A percentile compares a stretch with the other conserved stretches of the same genome.
These are phyloP conservation scores for Cryphonectria naterciae DNA, from an alignment of 2,329 filamentous ascomycete genomes.

Conservation along the genomic window DNA sequence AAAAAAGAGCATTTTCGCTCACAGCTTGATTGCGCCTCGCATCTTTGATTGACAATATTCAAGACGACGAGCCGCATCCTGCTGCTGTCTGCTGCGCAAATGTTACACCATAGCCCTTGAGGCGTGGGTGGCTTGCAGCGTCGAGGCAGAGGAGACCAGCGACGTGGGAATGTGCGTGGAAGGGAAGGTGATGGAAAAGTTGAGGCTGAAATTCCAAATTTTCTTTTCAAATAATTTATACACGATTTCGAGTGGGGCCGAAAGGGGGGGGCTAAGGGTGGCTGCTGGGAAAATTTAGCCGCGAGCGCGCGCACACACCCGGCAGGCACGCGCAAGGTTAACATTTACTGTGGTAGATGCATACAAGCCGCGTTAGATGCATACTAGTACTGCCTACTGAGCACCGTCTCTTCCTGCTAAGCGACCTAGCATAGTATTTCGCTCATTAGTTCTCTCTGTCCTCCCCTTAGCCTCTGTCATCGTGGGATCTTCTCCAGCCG, in stretches of 20 bases:
- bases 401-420: not conserved
- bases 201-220: slow-evolving; percentile 9
- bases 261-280: too few species aligned
- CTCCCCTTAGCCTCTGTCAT: not conserved
- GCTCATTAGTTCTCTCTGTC: not conserved
- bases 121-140: not conserved
- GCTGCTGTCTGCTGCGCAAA: not conserved
- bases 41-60: not conserved
- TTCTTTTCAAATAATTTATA: not conserved
- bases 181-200: not conserved
- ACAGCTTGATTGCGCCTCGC: not conserved
- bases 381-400: not conserved
- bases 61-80: not conserved
- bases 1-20: not conserved
- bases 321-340: not conserved
- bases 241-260: not conserved
- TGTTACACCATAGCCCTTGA: not conserved
- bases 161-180: not conserved
- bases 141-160: not conserved
- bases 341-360: not conserved
- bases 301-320: not conserved
- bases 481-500: not conserved
- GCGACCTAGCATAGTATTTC: not conserved
- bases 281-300: slow-evolving; percentile 10
- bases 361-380: not conserved